These are phyloP conservation scores for Rhodofomes roseus DNA, from an alignment of 1,284 basidiomycete genomes.

Conservation along the genomic window DNA sequence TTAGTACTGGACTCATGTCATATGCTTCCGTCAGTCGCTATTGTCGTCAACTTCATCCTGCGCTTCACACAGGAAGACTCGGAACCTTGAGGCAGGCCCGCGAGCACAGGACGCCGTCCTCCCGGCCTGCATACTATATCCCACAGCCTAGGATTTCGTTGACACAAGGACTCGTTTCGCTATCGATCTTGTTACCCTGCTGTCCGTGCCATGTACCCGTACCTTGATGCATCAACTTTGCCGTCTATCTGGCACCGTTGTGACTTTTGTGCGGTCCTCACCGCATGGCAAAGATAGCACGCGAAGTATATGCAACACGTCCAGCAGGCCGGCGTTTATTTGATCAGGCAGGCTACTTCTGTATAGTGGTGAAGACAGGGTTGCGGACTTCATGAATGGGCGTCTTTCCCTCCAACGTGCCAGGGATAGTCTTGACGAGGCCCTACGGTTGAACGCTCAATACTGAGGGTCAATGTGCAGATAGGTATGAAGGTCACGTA, in stretches of 20 bases:
- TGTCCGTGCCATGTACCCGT: not conserved
- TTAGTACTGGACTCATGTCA: not conserved
- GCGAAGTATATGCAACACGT: not conserved
- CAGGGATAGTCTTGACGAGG: conserved; percentile 90
- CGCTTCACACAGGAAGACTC: conserved; percentile 50
- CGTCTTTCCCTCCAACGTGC: conserved; percentile 79
- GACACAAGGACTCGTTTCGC: not conserved
- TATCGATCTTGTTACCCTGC: not conserved
- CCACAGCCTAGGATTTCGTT: not conserved
- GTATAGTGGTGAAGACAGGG: conserved; percentile 76
- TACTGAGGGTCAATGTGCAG: not conserved
- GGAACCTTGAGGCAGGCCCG: conserved; percentile 9
- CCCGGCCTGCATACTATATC: not conserved
- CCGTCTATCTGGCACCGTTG: no score
- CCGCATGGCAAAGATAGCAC: no score
- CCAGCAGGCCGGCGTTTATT: not conserved
- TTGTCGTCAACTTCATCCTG: conserved; percentile 87
- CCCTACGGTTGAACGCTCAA: no score
- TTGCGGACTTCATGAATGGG: conserved; percentile 90
- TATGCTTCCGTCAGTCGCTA: conserved; percentile 57
- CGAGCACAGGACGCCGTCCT: not conserved
- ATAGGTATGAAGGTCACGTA: conserved; percentile 35
- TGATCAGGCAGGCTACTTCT: conserved; percentile 47
- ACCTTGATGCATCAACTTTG: not conserved
- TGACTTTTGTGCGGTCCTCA: no score